phyloP scores from a whole-genome alignment of 2,329 filamentous ascomycete genomes.

The Zymoseptoria brevis region DNA sequence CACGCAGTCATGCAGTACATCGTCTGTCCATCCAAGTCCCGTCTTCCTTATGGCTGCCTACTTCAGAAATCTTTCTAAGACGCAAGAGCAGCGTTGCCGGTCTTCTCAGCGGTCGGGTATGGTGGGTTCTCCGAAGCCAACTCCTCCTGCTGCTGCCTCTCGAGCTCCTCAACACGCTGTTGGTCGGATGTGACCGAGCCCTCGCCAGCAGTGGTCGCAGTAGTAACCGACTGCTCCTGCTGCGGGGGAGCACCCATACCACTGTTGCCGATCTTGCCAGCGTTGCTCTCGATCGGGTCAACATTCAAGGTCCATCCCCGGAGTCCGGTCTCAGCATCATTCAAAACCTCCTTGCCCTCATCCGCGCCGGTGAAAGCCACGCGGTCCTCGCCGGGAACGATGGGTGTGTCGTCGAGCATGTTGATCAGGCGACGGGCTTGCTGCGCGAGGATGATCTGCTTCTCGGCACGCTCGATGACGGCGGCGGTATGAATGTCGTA shows the following conservation, averaged over 20 bases:
- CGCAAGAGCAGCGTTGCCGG: conserved; percentile 14
- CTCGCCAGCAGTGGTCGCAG: neutral
- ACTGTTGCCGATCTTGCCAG: conserved; percentile 42
- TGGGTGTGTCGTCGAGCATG: conserved; percentile 79
- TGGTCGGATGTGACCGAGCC: conserved; percentile 8
- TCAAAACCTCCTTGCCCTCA: conserved; percentile 75
- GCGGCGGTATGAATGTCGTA: conserved; percentile 83
- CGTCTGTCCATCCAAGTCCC: neutral
- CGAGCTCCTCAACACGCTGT: conserved; percentile 17
- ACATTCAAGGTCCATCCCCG: conserved; percentile 59
- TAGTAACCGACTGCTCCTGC: conserved; percentile 1
- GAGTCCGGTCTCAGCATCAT: conserved; percentile 85
- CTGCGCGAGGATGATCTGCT: conserved; percentile 87
- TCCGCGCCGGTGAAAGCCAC: conserved; percentile 57
- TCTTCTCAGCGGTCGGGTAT: conserved; percentile 15
- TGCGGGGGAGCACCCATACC: conserved; percentile 30
- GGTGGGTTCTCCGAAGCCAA: conserved; percentile 2
- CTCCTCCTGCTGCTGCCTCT: conserved; percentile 17
- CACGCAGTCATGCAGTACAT: neutral
- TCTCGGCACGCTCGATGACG: conserved; percentile 91
- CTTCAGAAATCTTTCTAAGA: conserved; percentile 10
- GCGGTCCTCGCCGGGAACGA: conserved; percentile 75
- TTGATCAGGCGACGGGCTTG: conserved; percentile 79
- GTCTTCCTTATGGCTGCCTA: neutral
- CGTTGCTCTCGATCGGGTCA: conserved; percentile 46